These are phyloP conservation scores for Iodosphaeria phyllophila DNA, from an alignment of 2,329 filamentous ascomycete genomes.

Conservation along the genomic window DNA sequence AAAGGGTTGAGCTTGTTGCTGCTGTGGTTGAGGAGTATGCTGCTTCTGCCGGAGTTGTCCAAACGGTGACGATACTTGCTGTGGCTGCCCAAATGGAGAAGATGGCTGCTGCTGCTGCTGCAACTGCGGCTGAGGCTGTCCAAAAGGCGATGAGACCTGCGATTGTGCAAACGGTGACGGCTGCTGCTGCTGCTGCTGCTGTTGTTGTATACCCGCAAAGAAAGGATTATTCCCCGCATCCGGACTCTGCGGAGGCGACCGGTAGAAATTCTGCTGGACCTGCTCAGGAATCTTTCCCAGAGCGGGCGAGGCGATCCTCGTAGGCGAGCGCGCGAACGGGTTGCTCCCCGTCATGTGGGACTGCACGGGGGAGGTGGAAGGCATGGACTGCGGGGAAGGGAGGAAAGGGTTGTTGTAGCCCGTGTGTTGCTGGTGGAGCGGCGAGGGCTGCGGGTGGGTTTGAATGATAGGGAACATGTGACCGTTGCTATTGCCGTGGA, in stretches of 20 bases:
- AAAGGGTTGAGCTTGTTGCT: too few relatives aligned
- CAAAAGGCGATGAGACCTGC: conserved; percentile 9
- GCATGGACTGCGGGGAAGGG: conserved; percentile 2
- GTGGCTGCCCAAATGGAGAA: too few relatives aligned
- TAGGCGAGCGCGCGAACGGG: conserved; percentile 14
- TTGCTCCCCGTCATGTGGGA: conserved; percentile 11
- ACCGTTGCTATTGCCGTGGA: too few relatives aligned
- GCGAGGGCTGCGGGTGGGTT: conserved; percentile 19
- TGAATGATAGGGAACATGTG: conserved; percentile 25
- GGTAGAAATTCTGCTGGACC: conserved; percentile 17
- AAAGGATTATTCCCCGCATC: conserved; percentile 15
- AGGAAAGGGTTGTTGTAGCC: conserved; percentile 38
- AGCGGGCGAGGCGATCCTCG: conserved; percentile 12
- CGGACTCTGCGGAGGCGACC: conserved; percentile 10
- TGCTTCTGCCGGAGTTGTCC: too few relatives aligned
- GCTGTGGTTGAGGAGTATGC: too few relatives aligned
- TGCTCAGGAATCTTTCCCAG: conserved; percentile 17
- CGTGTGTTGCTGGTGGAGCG: conserved; percentile 19
- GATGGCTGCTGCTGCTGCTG: conserved; percentile 7
- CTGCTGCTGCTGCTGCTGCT: conserved; percentile 7
- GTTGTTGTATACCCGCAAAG: conserved; percentile 12
- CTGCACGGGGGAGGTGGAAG: conserved; percentile 9
- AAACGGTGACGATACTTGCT: too few relatives aligned
- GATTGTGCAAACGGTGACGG: conserved; percentile 3
- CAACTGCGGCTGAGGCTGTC: conserved; percentile 10